Evolutionary conservation across 306 rosid genomes (phyloP).

Genomic region (Myrica gale): DNA sequence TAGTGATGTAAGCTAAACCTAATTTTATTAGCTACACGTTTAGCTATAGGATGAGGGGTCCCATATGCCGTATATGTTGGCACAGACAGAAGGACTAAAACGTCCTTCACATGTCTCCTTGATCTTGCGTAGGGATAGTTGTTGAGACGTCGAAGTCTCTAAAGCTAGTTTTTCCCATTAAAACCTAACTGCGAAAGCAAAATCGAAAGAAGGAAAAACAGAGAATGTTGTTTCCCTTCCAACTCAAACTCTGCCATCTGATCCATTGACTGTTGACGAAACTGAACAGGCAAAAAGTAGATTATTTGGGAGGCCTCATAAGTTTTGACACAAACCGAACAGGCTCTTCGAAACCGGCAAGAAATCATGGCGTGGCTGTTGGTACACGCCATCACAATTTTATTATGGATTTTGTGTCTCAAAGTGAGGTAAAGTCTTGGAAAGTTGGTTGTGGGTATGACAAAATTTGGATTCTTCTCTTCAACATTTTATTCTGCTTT

Average conservation of each 20-base stretch:
- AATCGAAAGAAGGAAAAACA: neutral
- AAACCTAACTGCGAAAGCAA: conserved; percentile 25
- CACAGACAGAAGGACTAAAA: conserved; percentile 12
- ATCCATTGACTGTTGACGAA: neutral
- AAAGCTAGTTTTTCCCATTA: conserved; percentile 19
- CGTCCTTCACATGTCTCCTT: conserved; percentile 20
- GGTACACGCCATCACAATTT: conserved; percentile 25
- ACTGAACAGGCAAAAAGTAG: no score
- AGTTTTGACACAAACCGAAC: conserved; percentile 13
- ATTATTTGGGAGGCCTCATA: neutral
- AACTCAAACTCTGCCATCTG: neutral
- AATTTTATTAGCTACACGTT: neutral
- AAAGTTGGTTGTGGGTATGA: conserved; percentile 16
- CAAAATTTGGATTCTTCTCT: neutral
- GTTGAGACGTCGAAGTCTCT: conserved; percentile 26
- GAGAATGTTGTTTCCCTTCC: neutral
- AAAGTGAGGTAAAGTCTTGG: neutral
- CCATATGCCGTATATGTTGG: neutral
- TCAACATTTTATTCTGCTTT: neutral
- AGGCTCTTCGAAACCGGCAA: conserved; percentile 26
- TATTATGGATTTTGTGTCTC: neutral
- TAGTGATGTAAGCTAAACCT: conserved; percentile 31
- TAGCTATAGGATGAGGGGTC: conserved; percentile 1
- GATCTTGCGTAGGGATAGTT: neutral
- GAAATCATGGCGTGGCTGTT: conserved; percentile 23